Evolutionary conservation across 768 basidiomycete species (phyloP), one percentile per base, ranked within the genome.

Genomic region (Strobilomyces echinocephalus): DNA sequence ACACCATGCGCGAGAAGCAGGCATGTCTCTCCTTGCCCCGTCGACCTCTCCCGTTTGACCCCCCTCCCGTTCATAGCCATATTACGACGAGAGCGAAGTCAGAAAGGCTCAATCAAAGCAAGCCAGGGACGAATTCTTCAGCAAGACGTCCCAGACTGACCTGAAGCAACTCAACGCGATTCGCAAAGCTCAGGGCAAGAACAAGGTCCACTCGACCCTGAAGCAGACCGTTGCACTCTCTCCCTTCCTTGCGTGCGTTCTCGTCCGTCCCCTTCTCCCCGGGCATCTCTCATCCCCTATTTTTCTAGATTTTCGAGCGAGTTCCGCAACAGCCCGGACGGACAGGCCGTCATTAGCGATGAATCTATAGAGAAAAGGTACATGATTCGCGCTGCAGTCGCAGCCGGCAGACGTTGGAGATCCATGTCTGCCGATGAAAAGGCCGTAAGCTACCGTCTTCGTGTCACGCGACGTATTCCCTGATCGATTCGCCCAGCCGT

Each of bases 1-100:
- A 75, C n/a, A 54, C 73, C 5, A 60, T 59, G 11, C 58, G 50
- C 4, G 70, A 77, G 52, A 76, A 69, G 48, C 60, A 74, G 59
- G 76, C 74, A 33, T 21, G 65, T 50, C 21, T 52, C 12, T 30
- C 4, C 49, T n/a, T 28, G 35, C 34, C 15, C 2, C 9, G 24
- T 1, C 26, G 3, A 7, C 26, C 4, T 18, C 34, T 9, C 41
- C 12, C 7, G 20, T 21, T 41, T 12, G 20, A 33, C n/a, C 20
- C 8, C 20, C 21, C 5, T 44, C 8, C 2, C 20, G 8, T 34
- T 21, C 26, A n/a, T 49, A 72, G 71, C 65, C 62, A 28, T 73
- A 60, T 33, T 49, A 57, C 40, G 66, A 71, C 30, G 61, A 60
- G 31, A 49, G 33, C 4, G 55, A 57, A 26, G 47, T 12, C 8